Evolutionary conservation across 805 yeast species (phyloP), one percentile per base, ranked within the genome.

Genomic region (Wickerhamomyces canadensis): DNA sequence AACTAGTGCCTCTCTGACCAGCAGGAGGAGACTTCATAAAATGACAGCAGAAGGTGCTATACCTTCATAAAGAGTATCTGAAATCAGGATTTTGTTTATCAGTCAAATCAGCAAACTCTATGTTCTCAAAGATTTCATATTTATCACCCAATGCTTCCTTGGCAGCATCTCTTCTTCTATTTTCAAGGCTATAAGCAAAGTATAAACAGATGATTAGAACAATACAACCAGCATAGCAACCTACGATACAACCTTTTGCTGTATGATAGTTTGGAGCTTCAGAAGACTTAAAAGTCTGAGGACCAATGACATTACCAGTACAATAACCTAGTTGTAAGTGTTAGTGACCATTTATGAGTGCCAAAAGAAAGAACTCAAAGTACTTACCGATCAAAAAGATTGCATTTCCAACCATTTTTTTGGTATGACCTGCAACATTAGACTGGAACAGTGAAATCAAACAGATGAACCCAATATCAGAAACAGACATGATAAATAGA

Each of bases 341-440:
- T n/a, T n/a, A n/a, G n/a, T n/a, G n/a, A n/a, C n/a, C n/a, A n/a
- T n/a, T n/a, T n/a, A n/a, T n/a, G n/a, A n/a, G n/a, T n/a, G n/a
- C n/a, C n/a, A n/a, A n/a, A n/a, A n/a, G n/a, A n/a, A n/a, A n/a
- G n/a, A n/a, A n/a, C n/a, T n/a, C n/a, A n/a, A n/a, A n/a, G n/a
- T n/a, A n/a, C n/a, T n/a, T n/a, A n/a, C n/a, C 81, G 41, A 82
- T 68, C 57, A 83, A 67, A 33, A 70, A 70, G 25, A 78, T 55
- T 6, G 81, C 80, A 36, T 76, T 74, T 19, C 76, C 68, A 5
- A 76, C 68, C 46, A 78, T 67, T 48, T 81, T 78, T 58, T 84
- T 84, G n/a, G 89, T 81, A 44, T 76, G 74, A 11, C 93, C 93
- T 2, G 88, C 78, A 25, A 79, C 71, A 54, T 83, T 70, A 3